These are phyloP conservation scores for Microbotryum saponariae DNA, from an alignment of 1,284 basidiomycete genomes.

Conservation along the genomic window DNA sequence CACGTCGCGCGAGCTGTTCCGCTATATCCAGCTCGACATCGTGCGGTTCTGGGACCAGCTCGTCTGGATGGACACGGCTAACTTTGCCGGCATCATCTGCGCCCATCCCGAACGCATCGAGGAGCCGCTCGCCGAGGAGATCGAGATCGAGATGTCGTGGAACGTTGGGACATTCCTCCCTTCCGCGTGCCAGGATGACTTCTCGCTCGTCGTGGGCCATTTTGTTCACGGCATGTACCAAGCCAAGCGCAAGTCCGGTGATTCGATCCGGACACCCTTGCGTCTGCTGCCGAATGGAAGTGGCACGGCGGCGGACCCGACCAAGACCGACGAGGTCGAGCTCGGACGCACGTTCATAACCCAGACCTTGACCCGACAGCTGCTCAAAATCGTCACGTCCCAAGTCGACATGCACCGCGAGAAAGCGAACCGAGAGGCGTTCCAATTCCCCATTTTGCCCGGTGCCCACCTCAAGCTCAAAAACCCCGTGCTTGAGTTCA, in stretches of 20 bases:
- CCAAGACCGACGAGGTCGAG: conserved; percentile 63
- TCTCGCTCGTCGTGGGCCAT: conserved; percentile 64
- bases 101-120: conserved; percentile 62
- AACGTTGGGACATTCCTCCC: conserved; percentile 91
- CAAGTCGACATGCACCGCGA: conserved; percentile 60
- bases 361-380: conserved; percentile 69
- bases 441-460: conserved; percentile 77
- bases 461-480: conserved; percentile 69
- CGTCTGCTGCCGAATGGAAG: conserved; percentile 61
- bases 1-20: conserved; percentile 90
- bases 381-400: conserved; percentile 52
- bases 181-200: conserved; percentile 68
- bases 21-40: conserved; percentile 80
- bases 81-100: conserved; percentile 84
- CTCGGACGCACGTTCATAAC: conserved; percentile 65
- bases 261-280: conserved; percentile 58
- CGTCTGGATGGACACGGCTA: conserved; percentile 91
- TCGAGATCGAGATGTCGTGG: conserved; percentile 79
- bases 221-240: conserved; percentile 79
- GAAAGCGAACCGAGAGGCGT: conserved; percentile 51
- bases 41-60: conserved; percentile 91
- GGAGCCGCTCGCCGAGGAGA: conserved; percentile 45
- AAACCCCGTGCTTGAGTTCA: conserved; percentile 78
- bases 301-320: conserved; percentile 53
- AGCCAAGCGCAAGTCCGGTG: conserved; percentile 56